A percentile compares a stretch with the other conserved stretches of the same genome.
These are phyloP conservation scores for Chlorella sp. DNA, from an alignment of 139 green algal species.

Conservation along the genomic window DNA sequence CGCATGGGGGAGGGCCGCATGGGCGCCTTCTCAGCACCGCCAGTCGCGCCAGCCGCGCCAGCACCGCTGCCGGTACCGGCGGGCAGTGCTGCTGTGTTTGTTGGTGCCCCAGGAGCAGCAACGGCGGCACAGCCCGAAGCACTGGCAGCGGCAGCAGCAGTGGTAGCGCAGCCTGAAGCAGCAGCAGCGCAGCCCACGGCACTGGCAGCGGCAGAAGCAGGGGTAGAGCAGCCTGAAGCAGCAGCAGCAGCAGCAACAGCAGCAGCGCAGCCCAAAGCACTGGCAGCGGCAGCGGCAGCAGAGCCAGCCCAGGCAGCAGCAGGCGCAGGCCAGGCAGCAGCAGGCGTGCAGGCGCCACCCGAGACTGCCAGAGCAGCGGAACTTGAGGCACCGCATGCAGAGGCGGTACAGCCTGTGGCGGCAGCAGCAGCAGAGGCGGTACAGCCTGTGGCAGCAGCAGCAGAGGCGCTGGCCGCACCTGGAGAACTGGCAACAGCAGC, in stretches of 20 bases:
- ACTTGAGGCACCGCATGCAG: neutral
- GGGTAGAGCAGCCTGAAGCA: neutral
- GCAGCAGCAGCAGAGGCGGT: neutral
- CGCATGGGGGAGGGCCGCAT: neutral
- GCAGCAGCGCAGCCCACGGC: neutral
- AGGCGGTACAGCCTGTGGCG: neutral
- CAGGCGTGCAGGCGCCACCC: neutral
- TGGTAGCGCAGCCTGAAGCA: neutral
- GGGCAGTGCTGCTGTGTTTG: neutral
- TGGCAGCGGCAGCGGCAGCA: neutral
- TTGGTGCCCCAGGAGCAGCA: neutral
- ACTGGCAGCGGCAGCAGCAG: neutral
- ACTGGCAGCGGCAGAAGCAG: neutral
- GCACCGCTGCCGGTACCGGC: neutral
- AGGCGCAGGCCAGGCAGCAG: neutral
- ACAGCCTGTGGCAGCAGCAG: neutral
- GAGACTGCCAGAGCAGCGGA: neutral
- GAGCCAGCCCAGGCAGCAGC: neutral
- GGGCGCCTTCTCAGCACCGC: neutral
- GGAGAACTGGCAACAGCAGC: neutral
- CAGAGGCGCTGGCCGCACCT: neutral
- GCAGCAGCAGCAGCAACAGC: neutral
- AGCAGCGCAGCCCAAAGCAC: neutral
- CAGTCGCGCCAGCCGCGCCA: neutral
- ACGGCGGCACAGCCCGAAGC: neutral